A percentile compares a stretch with the other conserved stretches of the same genome.
These are phyloP conservation scores for Guadua angustifolia DNA, from an alignment of 176 grass and related monocot species.

Conservation along the genomic window DNA sequence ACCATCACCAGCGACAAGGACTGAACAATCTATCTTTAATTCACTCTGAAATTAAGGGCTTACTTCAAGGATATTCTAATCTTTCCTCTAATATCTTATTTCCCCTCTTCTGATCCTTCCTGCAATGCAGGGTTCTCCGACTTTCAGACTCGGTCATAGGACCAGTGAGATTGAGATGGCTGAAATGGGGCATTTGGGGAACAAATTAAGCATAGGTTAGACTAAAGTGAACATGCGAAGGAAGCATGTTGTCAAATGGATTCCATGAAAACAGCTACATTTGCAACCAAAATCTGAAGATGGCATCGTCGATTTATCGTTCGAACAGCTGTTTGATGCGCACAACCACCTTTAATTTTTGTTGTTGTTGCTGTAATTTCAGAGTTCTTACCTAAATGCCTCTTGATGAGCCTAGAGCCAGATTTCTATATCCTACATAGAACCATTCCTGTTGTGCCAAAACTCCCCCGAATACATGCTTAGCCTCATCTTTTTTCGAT, in stretches of 20 bases:
- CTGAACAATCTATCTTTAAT: neutral
- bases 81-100: constrained; percentile 76
- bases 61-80: constrained; percentile 81
- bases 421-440: constrained; percentile 18
- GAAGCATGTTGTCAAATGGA: neutral
- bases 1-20: no score
- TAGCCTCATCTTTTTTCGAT: constrained; percentile 38
- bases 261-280: neutral
- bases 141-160: constrained; percentile 58
- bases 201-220: neutral
- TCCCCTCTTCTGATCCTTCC: constrained; percentile 47
- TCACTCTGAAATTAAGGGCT: neutral
- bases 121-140: constrained; percentile 58
- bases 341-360: neutral
- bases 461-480: constrained; percentile 68
- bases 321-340: neutral
- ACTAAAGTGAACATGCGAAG: neutral
- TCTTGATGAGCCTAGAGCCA: constrained; percentile 9
- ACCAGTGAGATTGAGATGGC: constrained; percentile 60
- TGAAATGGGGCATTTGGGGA: constrained; percentile 19
- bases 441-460: constrained; percentile 59
- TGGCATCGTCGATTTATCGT: neutral
- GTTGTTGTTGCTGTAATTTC: neutral
- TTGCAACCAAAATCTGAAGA: neutral
- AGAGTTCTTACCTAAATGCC: constrained; percentile 37